phyloP scores from a whole-genome alignment of 345 rosid genomes.

The Salix caprea region DNA sequence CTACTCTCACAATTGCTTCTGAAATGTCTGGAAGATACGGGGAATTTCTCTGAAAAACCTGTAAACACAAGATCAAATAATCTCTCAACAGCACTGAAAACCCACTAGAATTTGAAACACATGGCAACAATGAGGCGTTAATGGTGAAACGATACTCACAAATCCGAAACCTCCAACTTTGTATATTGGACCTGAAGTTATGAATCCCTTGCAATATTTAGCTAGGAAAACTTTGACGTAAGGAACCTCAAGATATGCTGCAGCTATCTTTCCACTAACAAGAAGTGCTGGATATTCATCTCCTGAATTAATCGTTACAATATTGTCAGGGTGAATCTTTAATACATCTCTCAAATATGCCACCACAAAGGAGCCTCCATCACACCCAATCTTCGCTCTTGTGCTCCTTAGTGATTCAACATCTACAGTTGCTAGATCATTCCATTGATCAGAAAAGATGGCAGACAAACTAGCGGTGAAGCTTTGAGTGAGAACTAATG shows the following conservation, averaged over 20 bases:
- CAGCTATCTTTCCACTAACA: constrained; percentile 10
- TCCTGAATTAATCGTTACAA: neutral
- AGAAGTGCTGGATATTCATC: constrained; percentile 13
- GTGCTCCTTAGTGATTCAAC: constrained; percentile 8
- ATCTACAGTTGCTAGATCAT: neutral
- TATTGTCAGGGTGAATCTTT: constrained; percentile 9
- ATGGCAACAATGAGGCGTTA: no score
- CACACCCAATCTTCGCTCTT: constrained; percentile 28
- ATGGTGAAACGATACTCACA: constrained; percentile 4
- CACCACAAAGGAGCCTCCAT: constrained; percentile 25
- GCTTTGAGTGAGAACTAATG: constrained; percentile 22
- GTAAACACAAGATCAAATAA: neutral
- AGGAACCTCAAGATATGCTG: constrained; percentile 24
- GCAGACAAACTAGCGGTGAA: constrained; percentile 22
- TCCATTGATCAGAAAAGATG: constrained; percentile 15
- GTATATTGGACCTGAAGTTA: constrained; percentile 5
- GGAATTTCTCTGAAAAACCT: constrained; percentile 20
- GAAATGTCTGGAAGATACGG: constrained; percentile 26
- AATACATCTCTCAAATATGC: constrained; percentile 13
- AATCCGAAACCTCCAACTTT: constrained; percentile 29
- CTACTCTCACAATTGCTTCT: constrained; percentile 12
- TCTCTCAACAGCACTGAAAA: no score
- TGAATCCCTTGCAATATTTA: constrained; percentile 22
- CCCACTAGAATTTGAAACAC: no score
- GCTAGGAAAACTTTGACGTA: constrained; percentile 22